phyloP scores from a whole-genome alignment of 345 rosid species.

The Cardamine resedifolia region DNA sequence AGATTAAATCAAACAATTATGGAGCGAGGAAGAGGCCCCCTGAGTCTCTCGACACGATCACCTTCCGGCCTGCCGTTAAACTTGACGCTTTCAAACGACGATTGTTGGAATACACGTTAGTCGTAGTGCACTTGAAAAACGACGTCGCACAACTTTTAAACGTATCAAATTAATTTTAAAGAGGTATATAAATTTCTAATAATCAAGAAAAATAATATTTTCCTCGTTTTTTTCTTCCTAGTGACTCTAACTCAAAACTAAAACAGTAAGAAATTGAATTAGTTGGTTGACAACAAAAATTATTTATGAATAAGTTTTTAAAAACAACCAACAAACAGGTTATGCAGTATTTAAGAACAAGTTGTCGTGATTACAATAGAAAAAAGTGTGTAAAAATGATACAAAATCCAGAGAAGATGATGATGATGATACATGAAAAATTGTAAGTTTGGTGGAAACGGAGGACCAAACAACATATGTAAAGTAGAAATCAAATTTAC shows the following conservation, averaged over 20 bases:
- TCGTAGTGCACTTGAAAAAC: not conserved
- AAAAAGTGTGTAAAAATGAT: slow-evolving; percentile 6
- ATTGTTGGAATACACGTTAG: not conserved
- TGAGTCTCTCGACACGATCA: slow-evolving; percentile 1
- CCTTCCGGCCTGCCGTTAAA: slow-evolving; percentile 25
- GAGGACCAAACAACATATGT: slow-evolving; percentile 25
- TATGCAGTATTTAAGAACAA: not conserved
- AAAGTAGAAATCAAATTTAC: slow-evolving; percentile 30
- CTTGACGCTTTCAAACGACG: slow-evolving; percentile 25
- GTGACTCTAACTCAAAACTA: too few species aligned
- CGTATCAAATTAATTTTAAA: not conserved
- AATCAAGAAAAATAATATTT: not conserved
- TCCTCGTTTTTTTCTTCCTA: not conserved
- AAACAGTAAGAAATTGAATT: not conserved
- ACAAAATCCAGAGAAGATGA: slow-evolving; percentile 22
- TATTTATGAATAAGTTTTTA: not conserved
- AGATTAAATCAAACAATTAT: slow-evolving; percentile 1
- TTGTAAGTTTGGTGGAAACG: slow-evolving; percentile 10
- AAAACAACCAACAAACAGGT: not conserved
- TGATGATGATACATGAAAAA: slow-evolving; percentile 25
- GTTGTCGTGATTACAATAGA: slow-evolving; percentile 18
- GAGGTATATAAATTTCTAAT: not conserved
- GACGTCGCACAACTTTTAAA: not conserved
- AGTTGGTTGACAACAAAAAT: not conserved
- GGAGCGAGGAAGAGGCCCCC: not conserved